Evolutionary conservation across 306 rosid genomes (phyloP).

Genomic region (Medicago arabica): DNA sequence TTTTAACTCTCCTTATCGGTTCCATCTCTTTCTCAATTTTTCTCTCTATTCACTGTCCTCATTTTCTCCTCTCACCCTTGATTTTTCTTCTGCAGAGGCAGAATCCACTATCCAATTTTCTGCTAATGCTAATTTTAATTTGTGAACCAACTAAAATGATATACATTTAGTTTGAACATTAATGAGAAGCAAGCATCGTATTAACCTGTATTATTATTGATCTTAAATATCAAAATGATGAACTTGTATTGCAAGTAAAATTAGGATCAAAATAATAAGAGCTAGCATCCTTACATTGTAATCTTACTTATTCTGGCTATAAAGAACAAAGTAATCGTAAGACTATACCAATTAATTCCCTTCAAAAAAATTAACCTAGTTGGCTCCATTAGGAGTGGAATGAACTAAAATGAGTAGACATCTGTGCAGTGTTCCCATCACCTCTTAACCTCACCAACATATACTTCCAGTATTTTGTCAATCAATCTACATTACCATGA

Average conservation of each 20-base stretch:
- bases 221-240: neutral
- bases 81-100: neutral
- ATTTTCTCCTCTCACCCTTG: too few species aligned
- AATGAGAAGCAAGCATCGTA: neutral
- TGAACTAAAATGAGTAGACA: constrained; percentile 3
- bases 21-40: too few species aligned
- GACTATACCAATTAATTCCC: constrained; percentile 44
- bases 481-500: constrained; percentile 36
- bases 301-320: constrained; percentile 34
- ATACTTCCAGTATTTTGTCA: constrained; percentile 13
- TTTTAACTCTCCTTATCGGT: too few species aligned
- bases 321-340: constrained; percentile 52
- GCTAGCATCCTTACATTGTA: constrained; percentile 37
- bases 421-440: neutral
- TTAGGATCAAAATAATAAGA: constrained; percentile 23
- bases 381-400: constrained; percentile 34
- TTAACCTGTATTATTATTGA: neutral
- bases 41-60: too few species aligned
- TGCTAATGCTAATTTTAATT: neutral
- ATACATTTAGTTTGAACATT: too few species aligned
- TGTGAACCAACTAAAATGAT: neutral
- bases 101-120: neutral
- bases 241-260: constrained; percentile 33
- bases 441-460: constrained; percentile 31
- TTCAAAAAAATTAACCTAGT: constrained; percentile 34